Conservation (phyloP, 2,329 filamentous ascomycete species). For the Aspergillus japonicus region DNA sequence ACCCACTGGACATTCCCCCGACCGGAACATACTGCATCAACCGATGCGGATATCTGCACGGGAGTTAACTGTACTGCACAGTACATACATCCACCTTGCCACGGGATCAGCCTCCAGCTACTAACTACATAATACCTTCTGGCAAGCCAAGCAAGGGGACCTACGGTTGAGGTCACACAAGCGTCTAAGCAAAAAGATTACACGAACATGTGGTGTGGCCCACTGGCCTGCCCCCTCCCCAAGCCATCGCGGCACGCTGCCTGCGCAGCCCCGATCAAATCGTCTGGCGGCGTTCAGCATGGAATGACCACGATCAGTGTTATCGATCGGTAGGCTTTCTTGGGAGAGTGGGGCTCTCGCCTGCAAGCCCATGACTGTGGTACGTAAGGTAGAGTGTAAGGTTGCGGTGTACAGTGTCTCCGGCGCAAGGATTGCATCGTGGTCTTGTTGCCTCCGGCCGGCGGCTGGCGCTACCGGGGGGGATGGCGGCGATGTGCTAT, state of each 20-base stretch:
- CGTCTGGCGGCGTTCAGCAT: neutral
- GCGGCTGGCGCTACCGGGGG: too few species aligned
- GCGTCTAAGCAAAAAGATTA: neutral
- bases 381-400: neutral
- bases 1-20: too few species aligned
- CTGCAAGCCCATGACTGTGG: neutral
- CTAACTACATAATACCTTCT: neutral
- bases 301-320: neutral
- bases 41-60: too few species aligned
- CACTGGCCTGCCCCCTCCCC: neutral
- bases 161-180: neutral
- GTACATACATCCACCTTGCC: too few species aligned
- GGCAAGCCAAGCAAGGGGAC: too few species aligned
- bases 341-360: neutral
- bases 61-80: too few species aligned
- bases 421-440: conserved; percentile 8
- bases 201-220: conserved; percentile 9
- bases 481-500: conserved; percentile 1
- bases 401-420: neutral
- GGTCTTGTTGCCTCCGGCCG: conserved; percentile 5
- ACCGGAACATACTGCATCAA: too few species aligned
- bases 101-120: neutral
- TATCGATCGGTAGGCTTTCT: too few species aligned
- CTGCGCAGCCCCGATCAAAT: too few species aligned
- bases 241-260: neutral